These are phyloP conservation scores for Solanum tarapatanum DNA, from an alignment of 257 asterid species.

Conservation along the genomic window DNA sequence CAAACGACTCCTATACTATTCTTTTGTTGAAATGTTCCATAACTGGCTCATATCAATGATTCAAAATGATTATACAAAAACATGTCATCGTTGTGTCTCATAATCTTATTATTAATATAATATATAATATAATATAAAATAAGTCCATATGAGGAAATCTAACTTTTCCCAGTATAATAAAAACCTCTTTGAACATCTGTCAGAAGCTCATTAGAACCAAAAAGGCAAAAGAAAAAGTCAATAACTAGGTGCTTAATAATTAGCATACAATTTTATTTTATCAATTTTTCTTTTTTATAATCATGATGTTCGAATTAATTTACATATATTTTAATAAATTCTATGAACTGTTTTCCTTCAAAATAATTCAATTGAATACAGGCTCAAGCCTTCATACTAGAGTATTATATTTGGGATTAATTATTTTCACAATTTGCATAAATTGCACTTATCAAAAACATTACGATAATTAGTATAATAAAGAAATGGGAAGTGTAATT, in stretches of 20 bases:
- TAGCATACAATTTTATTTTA: background rate
- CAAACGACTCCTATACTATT: no score
- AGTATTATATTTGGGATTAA: background rate
- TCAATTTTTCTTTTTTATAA: background rate
- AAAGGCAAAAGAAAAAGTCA: background rate
- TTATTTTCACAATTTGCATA: background rate
- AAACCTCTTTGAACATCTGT: background rate
- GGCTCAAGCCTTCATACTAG: background rate
- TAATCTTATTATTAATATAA: background rate
- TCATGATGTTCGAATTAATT: background rate
- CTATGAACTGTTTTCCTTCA: no score
- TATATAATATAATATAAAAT: background rate
- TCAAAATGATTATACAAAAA: background rate
- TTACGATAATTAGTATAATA: background rate
- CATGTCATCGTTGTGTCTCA: background rate
- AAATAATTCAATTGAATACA: background rate
- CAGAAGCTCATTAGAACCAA: background rate
- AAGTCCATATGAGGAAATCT: background rate
- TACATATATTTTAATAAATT: background rate
- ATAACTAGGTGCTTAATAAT: background rate
- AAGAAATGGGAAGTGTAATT: background rate
- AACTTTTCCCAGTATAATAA: background rate
- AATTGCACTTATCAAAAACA: background rate
- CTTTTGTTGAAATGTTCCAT: background rate
- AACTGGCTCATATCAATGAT: background rate